Base-by-base conservation (phyloP, 192 early-diverging fungal species). In the Coemansia sp. region DNA sequence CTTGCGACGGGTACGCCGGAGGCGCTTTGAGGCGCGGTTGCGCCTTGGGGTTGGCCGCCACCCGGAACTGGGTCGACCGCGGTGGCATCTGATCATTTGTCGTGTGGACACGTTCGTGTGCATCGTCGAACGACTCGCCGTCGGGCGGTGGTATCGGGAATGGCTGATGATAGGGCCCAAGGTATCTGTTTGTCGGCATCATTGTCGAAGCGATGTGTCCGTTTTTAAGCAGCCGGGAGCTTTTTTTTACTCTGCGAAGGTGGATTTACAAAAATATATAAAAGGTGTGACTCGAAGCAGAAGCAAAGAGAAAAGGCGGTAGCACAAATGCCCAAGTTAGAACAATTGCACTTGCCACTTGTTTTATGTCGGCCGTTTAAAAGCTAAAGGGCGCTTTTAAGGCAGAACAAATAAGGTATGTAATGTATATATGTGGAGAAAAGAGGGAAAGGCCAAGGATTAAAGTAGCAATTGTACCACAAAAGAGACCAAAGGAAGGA, bases 81-180 rank as follows among this genome's bases (percentile, higher is more conserved):
- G 46, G 35, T 16, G n/a, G 21, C 7, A 48, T 5, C 46, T 48
- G 18, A 21, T 48, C 24, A 21, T 23, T 48, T 23, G 46, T 27
- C 46, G 24, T 48, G 46, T 48, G 46, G 18, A 48, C 46, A 6
- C 9, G 24, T 42, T 58, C 22, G 42, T 58, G 42, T 0, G n/a
- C 44, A 24, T 18, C 35, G 7, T 28, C 56, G 1, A 30, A 29
- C 6, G 11, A 6, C 29, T 58, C 45, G 30, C 16, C 46, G 24
- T 38, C 32, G 1, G 19, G 30, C 5, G 10, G 46, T 18, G 19
- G 42, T 12, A 35, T 50, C n/a, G 31, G 58, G 6, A 50, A 23
- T 24, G 31, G 33, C 27, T 46, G 45, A 24, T 60, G 58, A 46
- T 60, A 60, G 11, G 58, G 58, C 31, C 58, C 58, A 30, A 50